A percentile compares a stretch with the other conserved stretches of the same genome.
phyloP scores from a whole-genome alignment of 495 filamentous ascomycete genomes.

The Aspergillus homomorphus region DNA sequence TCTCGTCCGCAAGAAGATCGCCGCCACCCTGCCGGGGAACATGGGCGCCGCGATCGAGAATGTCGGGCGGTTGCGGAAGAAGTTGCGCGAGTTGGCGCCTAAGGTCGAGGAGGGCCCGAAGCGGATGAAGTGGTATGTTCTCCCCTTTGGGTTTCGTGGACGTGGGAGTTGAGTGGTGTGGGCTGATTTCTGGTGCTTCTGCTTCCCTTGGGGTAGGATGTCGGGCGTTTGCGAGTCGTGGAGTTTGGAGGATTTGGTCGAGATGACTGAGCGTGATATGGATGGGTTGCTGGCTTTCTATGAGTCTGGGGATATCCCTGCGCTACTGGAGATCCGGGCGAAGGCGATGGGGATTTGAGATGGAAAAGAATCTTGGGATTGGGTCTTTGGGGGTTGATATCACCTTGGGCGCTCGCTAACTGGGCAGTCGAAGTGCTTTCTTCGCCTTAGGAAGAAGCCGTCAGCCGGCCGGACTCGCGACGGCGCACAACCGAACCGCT shows the following conservation, averaged over 20 bases:
- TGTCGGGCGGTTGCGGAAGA: conserved; percentile 75
- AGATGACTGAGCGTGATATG: conserved; percentile 85
- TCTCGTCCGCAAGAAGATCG: conserved; percentile 81
- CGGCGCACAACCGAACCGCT: too few relatives aligned
- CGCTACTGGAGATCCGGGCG: conserved; percentile 36
- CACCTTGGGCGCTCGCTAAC: neutral
- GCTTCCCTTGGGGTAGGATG: conserved; percentile 71
- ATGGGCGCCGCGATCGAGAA: conserved; percentile 79
- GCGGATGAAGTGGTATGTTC: conserved; percentile 81
- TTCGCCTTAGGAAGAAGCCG: neutral
- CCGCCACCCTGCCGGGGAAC: conserved; percentile 66
- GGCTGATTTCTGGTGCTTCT: conserved; percentile 4
- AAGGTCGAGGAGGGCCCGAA: conserved; percentile 70
- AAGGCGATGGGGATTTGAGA: neutral
- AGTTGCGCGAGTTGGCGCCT: conserved; percentile 75
- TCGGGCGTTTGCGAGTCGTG: conserved; percentile 85
- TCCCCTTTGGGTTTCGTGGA: too few relatives aligned
- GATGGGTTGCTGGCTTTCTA: conserved; percentile 70
- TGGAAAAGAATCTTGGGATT: neutral
- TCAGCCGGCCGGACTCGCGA: too few relatives aligned
- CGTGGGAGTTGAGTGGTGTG: neutral
- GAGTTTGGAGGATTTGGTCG: conserved; percentile 78
- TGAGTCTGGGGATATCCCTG: conserved; percentile 43
- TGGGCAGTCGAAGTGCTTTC: neutral
- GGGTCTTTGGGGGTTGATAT: neutral